phyloP scores from a whole-genome alignment of 208 protist genomes.

The Acanthamoeba triangularis region DNA sequence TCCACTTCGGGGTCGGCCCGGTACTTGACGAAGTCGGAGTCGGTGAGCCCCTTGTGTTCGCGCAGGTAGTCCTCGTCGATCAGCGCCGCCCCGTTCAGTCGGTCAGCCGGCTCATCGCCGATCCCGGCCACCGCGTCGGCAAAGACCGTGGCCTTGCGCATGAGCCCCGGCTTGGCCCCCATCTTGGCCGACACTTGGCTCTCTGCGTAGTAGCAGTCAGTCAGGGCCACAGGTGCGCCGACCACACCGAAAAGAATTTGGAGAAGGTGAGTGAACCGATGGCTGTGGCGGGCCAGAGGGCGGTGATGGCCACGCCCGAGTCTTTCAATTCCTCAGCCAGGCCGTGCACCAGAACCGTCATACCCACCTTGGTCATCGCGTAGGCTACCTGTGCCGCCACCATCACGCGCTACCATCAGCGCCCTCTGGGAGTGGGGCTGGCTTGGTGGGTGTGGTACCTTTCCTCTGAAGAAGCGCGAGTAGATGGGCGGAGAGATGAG shows the following conservation, averaged over 20 bases:
- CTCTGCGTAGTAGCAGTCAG: too few species aligned
- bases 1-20: slow-evolving; percentile 7
- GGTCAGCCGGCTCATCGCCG: neutral
- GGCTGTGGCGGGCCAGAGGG: slow-evolving; percentile 51
- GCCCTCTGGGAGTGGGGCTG: too few species aligned
- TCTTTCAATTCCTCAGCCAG: slow-evolving; percentile 44
- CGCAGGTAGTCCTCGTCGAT: slow-evolving; percentile 24
- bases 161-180: too few species aligned
- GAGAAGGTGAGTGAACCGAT: neutral
- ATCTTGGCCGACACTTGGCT: too few species aligned
- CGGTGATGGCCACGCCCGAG: slow-evolving; percentile 5
- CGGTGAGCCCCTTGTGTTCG: too few species aligned
- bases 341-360: slow-evolving; percentile 46
- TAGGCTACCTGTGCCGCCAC: neutral
- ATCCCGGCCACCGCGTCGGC: too few species aligned
- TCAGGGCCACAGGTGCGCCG: too few species aligned
- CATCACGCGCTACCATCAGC: too few species aligned
- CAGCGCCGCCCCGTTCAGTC: neutral
- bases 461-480: neutral
- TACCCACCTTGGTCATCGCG: slow-evolving; percentile 56
- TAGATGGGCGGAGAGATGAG: neutral
- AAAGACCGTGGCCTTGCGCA: too few species aligned
- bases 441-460: too few species aligned
- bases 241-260: too few species aligned
- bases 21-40: neutral